phyloP scores from a whole-genome alignment of 805 yeast genomes.

The Kodamaea nitidulidarum region DNA sequence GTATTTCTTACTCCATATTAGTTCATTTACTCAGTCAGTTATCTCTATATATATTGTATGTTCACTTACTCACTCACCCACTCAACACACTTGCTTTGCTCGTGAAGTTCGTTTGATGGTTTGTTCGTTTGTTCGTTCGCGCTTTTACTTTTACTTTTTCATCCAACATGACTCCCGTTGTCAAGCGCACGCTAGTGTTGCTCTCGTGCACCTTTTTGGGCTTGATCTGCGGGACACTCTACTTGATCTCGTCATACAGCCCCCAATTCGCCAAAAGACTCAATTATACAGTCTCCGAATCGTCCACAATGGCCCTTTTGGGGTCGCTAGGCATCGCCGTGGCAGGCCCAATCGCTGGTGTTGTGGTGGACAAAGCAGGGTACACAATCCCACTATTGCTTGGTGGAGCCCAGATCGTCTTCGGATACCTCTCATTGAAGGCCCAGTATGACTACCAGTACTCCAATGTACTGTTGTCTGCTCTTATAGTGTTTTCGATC shows the following conservation, averaged over 20 bases:
- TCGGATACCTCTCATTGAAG: slow-evolving; percentile 56
- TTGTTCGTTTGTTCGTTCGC: too few species aligned
- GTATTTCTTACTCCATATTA: too few species aligned
- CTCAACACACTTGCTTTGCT: too few species aligned
- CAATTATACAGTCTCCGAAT: slow-evolving; percentile 55
- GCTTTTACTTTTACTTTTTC: background rate
- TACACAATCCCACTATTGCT: slow-evolving; percentile 48
- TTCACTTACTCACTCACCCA: too few species aligned
- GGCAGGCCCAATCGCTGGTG: slow-evolving; percentile 67
- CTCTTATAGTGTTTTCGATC: slow-evolving; percentile 48
- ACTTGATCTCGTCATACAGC: slow-evolving; percentile 71
- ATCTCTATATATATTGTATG: too few species aligned
- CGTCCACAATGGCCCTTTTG: slow-evolving; percentile 59
- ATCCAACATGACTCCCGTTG: slow-evolving; percentile 12
- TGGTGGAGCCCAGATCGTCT: slow-evolving; percentile 47
- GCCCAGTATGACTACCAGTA: slow-evolving; percentile 42
- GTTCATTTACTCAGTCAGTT: too few species aligned
- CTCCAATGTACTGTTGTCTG: slow-evolving; percentile 39
- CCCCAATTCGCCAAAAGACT: slow-evolving; percentile 67
- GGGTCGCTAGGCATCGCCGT: slow-evolving; percentile 65
- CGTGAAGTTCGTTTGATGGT: too few species aligned
- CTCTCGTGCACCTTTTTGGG: slow-evolving; percentile 38
- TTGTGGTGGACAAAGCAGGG: slow-evolving; percentile 59
- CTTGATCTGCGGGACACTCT: slow-evolving; percentile 67
- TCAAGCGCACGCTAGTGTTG: slow-evolving; percentile 19